Evolutionary conservation across 202 grass and related monocot genomes (phyloP), one percentile per base, ranked within the genome.

Genomic region (Brachypodium distachyon): DNA sequence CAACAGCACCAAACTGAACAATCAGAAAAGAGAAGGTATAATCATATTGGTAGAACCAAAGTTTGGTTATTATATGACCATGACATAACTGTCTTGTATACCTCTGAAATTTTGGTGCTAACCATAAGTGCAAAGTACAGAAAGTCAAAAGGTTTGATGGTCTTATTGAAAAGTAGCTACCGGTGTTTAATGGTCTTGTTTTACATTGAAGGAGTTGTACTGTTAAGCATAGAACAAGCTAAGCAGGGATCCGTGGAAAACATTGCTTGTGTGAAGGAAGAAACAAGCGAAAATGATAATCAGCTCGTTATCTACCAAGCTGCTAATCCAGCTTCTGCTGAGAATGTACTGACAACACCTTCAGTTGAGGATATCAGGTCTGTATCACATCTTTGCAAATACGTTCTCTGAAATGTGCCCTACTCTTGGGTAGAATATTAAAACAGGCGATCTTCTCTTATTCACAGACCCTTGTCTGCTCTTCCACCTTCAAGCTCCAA

Each of bases 401-500:
- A 18, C 83, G 34, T 88, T 63, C 61, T 42, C n/a, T 6, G 22
- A 70, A 80, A 65, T 63, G 74, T 4, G 38, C 73, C 63, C 47
- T 54, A 27, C 54, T 76, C 23, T 54, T 76, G 9, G 62, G 46
- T 72, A 63, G 39, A 64, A 71, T 80, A 70, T 70, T 57, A 43
- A 76, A 60, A 42, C 46, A 60, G 40, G 7, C 42, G 23, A 67
- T 80, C 27, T 37, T 40, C 12, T 50, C 25, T 69, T 83, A 27
- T 87, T 69, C 27, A 22, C 60, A 88, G 86, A 70, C 71, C 81
- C 39, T 76, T 81, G 77, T 38, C 10, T 50, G 27, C 38, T 71
- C 54, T 65, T 71, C 76, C 64, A 49, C 86, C 76, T 38, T 22
- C 76, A 80, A 76, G 55, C 76, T 76, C 76, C 31, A 88, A 88